phyloP scores from a whole-genome alignment of 2,329 filamentous ascomycete species.

The Epichloe gansuensis region DNA sequence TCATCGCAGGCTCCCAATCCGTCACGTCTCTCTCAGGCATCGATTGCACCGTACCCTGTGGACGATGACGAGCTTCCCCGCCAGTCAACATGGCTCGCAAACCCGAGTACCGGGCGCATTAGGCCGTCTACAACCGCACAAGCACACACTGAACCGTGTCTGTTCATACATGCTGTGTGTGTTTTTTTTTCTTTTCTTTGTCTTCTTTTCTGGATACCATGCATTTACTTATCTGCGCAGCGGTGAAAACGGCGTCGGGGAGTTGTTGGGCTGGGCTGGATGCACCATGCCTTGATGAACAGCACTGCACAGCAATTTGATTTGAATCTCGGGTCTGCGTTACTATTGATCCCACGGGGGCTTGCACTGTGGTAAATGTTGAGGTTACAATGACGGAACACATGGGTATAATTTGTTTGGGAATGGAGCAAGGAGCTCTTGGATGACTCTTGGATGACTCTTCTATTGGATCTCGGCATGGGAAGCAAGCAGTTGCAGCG shows the following conservation, averaged over 20 bases:
- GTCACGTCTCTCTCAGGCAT: constrained; percentile 20
- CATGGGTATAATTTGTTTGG: too few species aligned
- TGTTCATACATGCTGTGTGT: neutral
- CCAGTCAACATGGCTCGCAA: constrained; percentile 77
- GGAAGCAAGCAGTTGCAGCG: too few species aligned
- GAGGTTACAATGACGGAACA: too few species aligned
- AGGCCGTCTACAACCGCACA: neutral
- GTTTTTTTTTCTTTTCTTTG: neutral
- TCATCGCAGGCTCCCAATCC: constrained; percentile 16
- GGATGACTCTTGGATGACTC: too few species aligned
- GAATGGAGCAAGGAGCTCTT: too few species aligned
- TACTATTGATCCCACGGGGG: neutral
- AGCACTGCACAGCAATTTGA: neutral
- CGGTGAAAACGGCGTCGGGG: neutral
- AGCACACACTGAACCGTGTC: neutral
- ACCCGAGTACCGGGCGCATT: constrained; percentile 49
- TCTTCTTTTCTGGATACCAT: neutral
- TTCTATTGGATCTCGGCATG: too few species aligned
- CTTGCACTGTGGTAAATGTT: neutral
- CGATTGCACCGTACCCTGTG: constrained; percentile 63
- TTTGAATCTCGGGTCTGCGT: neutral
- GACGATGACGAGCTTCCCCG: constrained; percentile 72
- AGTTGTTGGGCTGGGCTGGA: neutral
- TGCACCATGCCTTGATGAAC: neutral
- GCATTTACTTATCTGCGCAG: neutral